These are phyloP conservation scores for Fusarium tanahbumbuense DNA, from an alignment of 2,329 filamentous ascomycete species.

Conservation along the genomic window DNA sequence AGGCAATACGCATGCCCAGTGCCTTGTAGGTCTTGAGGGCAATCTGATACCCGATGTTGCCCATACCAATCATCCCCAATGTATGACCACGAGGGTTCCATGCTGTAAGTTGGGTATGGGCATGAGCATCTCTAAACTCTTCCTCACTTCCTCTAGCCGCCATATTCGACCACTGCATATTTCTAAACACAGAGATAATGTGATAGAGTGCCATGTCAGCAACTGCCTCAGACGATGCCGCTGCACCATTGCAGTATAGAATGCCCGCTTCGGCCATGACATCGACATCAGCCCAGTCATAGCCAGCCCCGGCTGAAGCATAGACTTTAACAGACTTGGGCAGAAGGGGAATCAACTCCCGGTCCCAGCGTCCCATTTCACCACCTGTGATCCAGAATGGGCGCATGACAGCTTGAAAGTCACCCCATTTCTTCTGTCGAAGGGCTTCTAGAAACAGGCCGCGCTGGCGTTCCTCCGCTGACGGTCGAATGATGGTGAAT, in stretches of 20 bases:
- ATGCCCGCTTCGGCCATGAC: slow-evolving; percentile 52
- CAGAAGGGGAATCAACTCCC: slow-evolving; percentile 66
- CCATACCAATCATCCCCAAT: slow-evolving; percentile 70
- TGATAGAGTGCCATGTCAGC: slow-evolving; percentile 70
- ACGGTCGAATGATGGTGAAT: slow-evolving; percentile 52
- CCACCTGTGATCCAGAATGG: slow-evolving; percentile 74
- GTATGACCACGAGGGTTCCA: slow-evolving; percentile 66
- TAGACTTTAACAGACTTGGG: slow-evolving; percentile 66
- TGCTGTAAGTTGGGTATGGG: slow-evolving; percentile 62
- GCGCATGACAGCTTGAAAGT: slow-evolving; percentile 61
- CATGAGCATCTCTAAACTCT: slow-evolving; percentile 65
- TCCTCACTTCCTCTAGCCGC: slow-evolving; percentile 60
- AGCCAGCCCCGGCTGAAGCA: slow-evolving; percentile 70
- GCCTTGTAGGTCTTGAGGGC: slow-evolving; percentile 65
- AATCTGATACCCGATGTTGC: slow-evolving; percentile 64
- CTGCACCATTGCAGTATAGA: slow-evolving; percentile 72
- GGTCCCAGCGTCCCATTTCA: slow-evolving; percentile 73
- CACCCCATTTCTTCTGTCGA: slow-evolving; percentile 54
- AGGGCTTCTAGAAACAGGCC: slow-evolving; percentile 53
- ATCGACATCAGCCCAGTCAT: slow-evolving; percentile 70
- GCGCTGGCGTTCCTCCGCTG: slow-evolving; percentile 53
- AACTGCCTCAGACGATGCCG: slow-evolving; percentile 70
- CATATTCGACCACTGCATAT: slow-evolving; percentile 65
- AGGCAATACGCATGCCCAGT: slow-evolving; percentile 68
- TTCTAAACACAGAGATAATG: slow-evolving; percentile 68